Base-by-base conservation (phyloP, 257 asterid genomes). In the Nicotiana obtusifolia region DNA sequence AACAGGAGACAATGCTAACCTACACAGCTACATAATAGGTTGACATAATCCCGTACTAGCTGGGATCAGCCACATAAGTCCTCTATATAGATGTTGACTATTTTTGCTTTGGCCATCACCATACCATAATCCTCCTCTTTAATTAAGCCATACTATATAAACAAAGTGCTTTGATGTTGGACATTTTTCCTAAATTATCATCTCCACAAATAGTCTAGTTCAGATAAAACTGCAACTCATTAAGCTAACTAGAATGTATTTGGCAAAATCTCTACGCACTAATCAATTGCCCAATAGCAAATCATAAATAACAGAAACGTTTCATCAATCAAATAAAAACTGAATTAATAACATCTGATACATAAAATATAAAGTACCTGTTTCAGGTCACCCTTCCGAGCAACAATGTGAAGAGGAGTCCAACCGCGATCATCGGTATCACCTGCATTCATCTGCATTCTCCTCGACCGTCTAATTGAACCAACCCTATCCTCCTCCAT, bases 341-440 rank as follows among this genome's bases (percentile, higher is more conserved):
- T 41, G 49, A 37, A 37, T 37, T 37, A 37, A 37, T 37, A 37
- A 37, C 8, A 37, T 37, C 10, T 37, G 47, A 37, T 8, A 7
- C 10, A 7, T 37, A 2, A n/a, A 4, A 37, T 22, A 80, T 17
- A 53, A 33, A 60, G 24, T 88, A 94, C 99, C 99, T 92, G 95
- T 82, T 84, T 91, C 62, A 94, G 89, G 83, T 95, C 97, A 15
- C 99, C 99, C 91, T 90, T 95, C 82, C 89, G 85, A 33, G 99
- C 95, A 87, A 82, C 85, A 28, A 95, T 83, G 84, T 95, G 99
- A 5, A 95, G 97, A 82, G 85, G 79, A 66, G 98, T 92, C 99
- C 99, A 95, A 79, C 99, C 99, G 0, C 99, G 92, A 85, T 95
- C 99, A 90, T 95, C 98, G 62, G 86, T 90, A 78, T 92, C 93